Evolutionary conservation across 1,284 basidiomycete species (phyloP).

Genomic region (Cutaneotrichosporon arboriforme): DNA sequence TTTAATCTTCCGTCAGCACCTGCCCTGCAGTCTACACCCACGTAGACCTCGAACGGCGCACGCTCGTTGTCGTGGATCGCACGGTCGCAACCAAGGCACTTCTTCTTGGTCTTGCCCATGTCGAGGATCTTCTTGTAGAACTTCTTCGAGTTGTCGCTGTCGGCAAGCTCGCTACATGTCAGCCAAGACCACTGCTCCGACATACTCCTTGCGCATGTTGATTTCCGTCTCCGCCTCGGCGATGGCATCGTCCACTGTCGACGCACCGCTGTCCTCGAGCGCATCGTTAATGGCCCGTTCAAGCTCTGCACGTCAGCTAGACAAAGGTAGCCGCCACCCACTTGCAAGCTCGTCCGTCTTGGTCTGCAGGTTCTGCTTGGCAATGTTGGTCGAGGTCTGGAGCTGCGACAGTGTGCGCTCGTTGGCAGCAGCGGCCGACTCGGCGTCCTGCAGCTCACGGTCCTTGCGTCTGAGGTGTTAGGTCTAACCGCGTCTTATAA

Average conservation of each 20-base stretch:
- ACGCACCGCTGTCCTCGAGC: constrained; percentile 46
- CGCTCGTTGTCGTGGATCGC: constrained; percentile 61
- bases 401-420: constrained; percentile 59
- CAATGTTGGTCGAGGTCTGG: constrained; percentile 58
- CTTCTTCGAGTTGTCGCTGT: constrained; percentile 12
- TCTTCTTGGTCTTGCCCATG: constrained; percentile 59
- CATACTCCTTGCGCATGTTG: constrained; percentile 56
- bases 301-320: constrained; percentile 49
- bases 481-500: constrained; percentile 6
- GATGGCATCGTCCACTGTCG: constrained; percentile 57
- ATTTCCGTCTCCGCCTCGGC: constrained; percentile 57
- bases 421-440: constrained; percentile 52
- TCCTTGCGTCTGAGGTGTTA: constrained; percentile 59
- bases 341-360: constrained; percentile 63
- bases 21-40: constrained; percentile 41
- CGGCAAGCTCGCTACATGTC: constrained; percentile 14
- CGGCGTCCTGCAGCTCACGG: constrained; percentile 56
- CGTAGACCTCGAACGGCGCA: constrained; percentile 61
- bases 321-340: constrained; percentile 36
- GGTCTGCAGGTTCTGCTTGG: constrained; percentile 58
- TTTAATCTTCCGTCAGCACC: constrained; percentile 49
- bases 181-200: not conserved
- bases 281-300: constrained; percentile 56
- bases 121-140: constrained; percentile 64
- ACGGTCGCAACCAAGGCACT: constrained; percentile 73